Evolutionary conservation across 257 asterid species (phyloP), one percentile per base, ranked within the genome.

Genomic region (Primulina eburnea): DNA sequence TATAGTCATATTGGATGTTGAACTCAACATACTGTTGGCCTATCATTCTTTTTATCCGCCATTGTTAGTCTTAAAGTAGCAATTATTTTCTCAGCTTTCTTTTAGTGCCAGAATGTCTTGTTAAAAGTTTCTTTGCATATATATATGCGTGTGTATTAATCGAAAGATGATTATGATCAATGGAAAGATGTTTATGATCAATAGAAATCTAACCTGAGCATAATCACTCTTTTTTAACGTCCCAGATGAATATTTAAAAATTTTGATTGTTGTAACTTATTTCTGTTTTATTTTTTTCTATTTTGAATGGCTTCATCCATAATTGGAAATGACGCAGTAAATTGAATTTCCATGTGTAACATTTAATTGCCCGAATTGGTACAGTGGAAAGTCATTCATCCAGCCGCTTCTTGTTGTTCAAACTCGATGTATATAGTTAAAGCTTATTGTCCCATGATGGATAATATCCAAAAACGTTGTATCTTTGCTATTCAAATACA

Each of bases 1-100:
- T 90, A 24, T 24, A 69, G 64, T 62, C 60, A 53, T 30, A 55
- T 55, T 5, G 32, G 35, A 16, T 18, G 7, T 60, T 68, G 53
- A 24, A 20, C 34, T 60, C 29, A 21, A 37, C 58, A 33, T 71
- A 32, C 14, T 21, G 21, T 32, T 33, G 29, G 66, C 56, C 50
- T 3, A 58, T 67, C 35, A 34, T 43, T 50, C 21, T 16, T 35
- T 68, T 62, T 26, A 18, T 67, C 71, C 52, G 40, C 66, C 33
- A 38, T 32, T 57, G 16, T 28, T 47, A 43, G 68, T 8, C 17
- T 7, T 33, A 30, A 62, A 65, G 38, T 35, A 72, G 20, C 62
- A 63, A 37, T 21, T 60, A 34, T 21, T 67, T 59, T 61, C 43
- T 18, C 28, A 11, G 68, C 52, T 65, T 50, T 69, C 65, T 65